Conservation (phyloP, 129 eudicot genomes). For the Arctium lappa region DNA sequence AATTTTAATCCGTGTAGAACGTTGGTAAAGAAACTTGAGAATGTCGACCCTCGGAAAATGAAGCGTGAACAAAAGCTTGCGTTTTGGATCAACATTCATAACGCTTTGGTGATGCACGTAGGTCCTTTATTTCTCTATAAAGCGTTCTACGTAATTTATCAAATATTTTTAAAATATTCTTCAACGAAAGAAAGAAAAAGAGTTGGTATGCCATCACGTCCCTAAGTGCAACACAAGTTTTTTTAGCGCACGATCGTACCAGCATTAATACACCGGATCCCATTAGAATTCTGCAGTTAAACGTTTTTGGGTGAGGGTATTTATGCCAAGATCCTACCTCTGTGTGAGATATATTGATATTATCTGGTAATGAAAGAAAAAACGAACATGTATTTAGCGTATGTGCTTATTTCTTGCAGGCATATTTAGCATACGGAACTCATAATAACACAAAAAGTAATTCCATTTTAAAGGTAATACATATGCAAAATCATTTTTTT, state of each 20-base stretch:
- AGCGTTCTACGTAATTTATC: background rate
- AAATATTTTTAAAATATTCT: background rate
- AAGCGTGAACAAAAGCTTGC: slow-evolving; percentile 81
- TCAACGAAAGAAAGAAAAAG: no score
- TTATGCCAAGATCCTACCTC: no score
- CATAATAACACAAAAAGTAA: slow-evolving; percentile 50
- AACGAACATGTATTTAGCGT: background rate
- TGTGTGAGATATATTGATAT: background rate
- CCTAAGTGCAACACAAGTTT: no score
- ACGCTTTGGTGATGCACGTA: slow-evolving; percentile 93
- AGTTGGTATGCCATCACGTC: no score
- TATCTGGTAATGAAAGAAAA: background rate
- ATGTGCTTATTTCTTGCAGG: slow-evolving; percentile 45
- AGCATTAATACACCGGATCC: background rate
- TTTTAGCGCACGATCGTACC: background rate
- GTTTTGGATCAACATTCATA: slow-evolving; percentile 89
- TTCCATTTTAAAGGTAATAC: slow-evolving; percentile 59
- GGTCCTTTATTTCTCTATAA: slow-evolving; percentile 15
- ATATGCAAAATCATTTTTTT: background rate
- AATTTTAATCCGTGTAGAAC: slow-evolving; percentile 40
- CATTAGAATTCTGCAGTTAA: background rate
- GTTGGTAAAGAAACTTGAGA: slow-evolving; percentile 72
- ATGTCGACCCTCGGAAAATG: slow-evolving; percentile 78
- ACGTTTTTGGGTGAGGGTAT: background rate
- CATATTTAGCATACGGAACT: slow-evolving; percentile 80